phyloP scores from a whole-genome alignment of 306 rosid species.

The Trifolium pratense region DNA sequence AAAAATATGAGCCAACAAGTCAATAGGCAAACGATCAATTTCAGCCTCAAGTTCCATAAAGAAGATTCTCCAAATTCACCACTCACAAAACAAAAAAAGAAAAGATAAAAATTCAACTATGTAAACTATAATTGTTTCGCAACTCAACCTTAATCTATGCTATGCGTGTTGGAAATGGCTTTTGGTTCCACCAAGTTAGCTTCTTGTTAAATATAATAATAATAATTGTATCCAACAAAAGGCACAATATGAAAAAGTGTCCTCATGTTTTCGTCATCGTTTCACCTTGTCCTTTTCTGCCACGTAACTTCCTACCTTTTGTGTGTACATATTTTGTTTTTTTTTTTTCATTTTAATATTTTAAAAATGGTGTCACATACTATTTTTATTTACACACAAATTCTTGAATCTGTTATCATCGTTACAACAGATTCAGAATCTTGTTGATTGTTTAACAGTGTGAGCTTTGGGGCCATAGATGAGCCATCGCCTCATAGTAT shows the following conservation, averaged over 20 bases:
- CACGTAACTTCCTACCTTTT: background rate
- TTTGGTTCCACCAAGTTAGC: slow-evolving; percentile 32
- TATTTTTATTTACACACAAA: slow-evolving; percentile 10
- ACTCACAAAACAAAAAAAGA: background rate
- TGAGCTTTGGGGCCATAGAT: background rate
- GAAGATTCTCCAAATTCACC: background rate
- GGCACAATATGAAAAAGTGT: slow-evolving; percentile 45
- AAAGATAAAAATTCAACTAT: background rate
- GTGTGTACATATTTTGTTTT: background rate
- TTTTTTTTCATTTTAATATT: background rate
- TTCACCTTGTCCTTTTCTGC: slow-evolving; percentile 8
- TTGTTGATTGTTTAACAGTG: background rate
- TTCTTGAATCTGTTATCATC: slow-evolving; percentile 4
- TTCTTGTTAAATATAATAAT: slow-evolving; percentile 1
- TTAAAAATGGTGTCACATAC: background rate
- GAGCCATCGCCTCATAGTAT: background rate
- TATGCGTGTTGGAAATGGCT: slow-evolving; percentile 32
- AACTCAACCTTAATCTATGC: background rate
- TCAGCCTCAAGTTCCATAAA: slow-evolving; percentile 54
- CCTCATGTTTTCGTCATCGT: slow-evolving; percentile 59
- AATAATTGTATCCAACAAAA: background rate
- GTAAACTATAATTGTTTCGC: background rate
- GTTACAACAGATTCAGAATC: background rate
- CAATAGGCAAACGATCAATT: slow-evolving; percentile 83
- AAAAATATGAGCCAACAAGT: slow-evolving; percentile 79